Base-by-base conservation (phyloP, 2,329 filamentous ascomycete genomes). In the Aspergillus quadricinctus region DNA sequence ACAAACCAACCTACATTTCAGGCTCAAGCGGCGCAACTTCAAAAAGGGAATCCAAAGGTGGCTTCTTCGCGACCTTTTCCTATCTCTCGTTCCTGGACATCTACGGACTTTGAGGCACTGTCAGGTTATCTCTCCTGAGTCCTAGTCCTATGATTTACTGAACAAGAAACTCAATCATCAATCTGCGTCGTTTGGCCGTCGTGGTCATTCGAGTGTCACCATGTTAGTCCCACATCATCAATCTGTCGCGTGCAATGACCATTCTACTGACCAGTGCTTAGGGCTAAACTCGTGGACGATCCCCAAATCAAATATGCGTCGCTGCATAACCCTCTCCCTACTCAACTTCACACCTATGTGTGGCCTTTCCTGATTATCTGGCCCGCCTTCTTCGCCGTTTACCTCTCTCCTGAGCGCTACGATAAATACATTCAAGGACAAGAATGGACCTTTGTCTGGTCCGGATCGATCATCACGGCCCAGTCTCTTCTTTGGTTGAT, bases 371-470 rank as follows among this genome's bases (percentile, higher is more conserved):
- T 88, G 58, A 86, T 97, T 64, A 80, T 92, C 68, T 99, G 95
- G 92, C 94, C 95, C 52, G 78, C 89, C 67, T 97, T 97, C 76
- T 84, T 96, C 63, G 85, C 89, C 72, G 86, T 92, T 75, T 97
- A 96, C 74, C 85, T 96, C 53, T 88, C 86, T 23, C 81, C 86
- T 59, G 88, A 91, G 53, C 86, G 90, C 64, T 99, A 99, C 75
- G 88, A 96, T 64, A 88, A 87, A 71, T 87, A 97, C 78, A 95
- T 99, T 62, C 85, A 89, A 67, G 92, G 88, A n/a, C 87, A 89
- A 66, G 94, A 99, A 81, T 99, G 94, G 93, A 97, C 95, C 0
- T 96, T 96, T 72, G 90, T 99, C 61, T 99, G 90, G 87, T 84
- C 88, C 63, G 93, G 89, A 67, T 83, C 86, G 64, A 97, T 99